A percentile compares a stretch with the other conserved stretches of the same genome.
phyloP scores from a whole-genome alignment of 2,329 filamentous ascomycete genomes.

The Fusarium denticulatum region DNA sequence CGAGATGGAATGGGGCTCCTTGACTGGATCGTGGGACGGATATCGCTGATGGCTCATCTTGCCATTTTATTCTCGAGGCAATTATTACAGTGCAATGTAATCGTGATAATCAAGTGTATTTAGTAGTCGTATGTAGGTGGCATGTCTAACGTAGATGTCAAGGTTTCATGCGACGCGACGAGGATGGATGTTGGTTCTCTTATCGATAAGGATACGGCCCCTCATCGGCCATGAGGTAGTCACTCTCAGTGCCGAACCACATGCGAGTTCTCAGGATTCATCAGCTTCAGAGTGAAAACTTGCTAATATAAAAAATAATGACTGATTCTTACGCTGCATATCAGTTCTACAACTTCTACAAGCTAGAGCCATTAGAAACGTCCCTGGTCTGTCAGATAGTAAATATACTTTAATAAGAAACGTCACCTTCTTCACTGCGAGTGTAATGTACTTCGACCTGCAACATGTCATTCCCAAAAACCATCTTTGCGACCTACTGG shows the following conservation, averaged over 20 bases:
- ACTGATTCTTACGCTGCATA: neutral
- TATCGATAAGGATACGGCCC: slow-evolving; percentile 32
- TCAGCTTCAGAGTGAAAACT: neutral
- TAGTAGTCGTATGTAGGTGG: neutral
- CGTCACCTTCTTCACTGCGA: slow-evolving; percentile 23
- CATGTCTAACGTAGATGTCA: neutral
- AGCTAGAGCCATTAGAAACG: neutral
- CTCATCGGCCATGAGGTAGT: neutral
- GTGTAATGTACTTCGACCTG: slow-evolving; percentile 26
- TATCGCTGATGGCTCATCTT: slow-evolving; percentile 68
- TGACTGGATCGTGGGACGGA: slow-evolving; percentile 66
- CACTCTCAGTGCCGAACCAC: neutral
- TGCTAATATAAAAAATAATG: neutral
- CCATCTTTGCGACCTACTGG: slow-evolving; percentile 35
- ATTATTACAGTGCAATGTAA: neutral
- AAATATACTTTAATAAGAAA: neutral
- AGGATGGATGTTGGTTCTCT: neutral
- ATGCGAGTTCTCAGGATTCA: neutral
- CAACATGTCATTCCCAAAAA: slow-evolving; percentile 31
- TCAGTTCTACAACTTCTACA: slow-evolving; percentile 19
- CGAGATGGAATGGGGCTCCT: slow-evolving; percentile 82
- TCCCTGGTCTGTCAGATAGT: neutral
- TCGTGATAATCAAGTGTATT: neutral
- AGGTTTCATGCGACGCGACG: slow-evolving; percentile 5
- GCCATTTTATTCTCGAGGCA: slow-evolving; percentile 11